Evolutionary conservation across 2,329 filamentous ascomycete species (phyloP), one percentile per base, ranked within the genome.

Genomic region (Macrophomina phaseolina): DNA sequence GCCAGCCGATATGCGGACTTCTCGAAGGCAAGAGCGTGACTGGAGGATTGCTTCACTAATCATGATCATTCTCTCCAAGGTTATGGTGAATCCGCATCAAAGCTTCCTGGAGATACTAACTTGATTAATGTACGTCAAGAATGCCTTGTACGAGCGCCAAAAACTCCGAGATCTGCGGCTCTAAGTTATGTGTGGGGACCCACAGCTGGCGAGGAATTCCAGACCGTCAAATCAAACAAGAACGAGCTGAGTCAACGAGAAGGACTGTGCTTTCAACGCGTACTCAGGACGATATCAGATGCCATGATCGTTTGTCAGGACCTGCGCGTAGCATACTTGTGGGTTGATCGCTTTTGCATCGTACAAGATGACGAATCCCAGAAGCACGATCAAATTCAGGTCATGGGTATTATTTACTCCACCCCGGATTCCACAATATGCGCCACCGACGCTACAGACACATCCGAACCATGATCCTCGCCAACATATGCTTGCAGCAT

Each of bases 271-370:
- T 4, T 36, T 0, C 1, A 18, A 6, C 9, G 3, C 5, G 3
- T 65, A 0, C 51, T 34, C 4, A 56, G 32, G 28, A 46, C 51
- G 4, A 18, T 56, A 30, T n/a, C 14, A 3, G 51, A 40, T 46
- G 36, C 63, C 1, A 65, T 65, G 32, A 16, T 4, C 0, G 48
- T 53, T 4, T 46, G 45, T n/a, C 23, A 36, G 4, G 16, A 34
- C 1, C 51, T 65, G 12, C 36, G 38, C 2, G 34, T 28, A n/a
- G n/a, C 23, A 7, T 66, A 66, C 52, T 53, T 66, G 5, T 66
- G 64, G 64, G 64, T 40, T 2, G 64, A 66, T 28, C 34, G 28
- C 3, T 12, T 60, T 4, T 66, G 64, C 38, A 60, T 66, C n/a
- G 8, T 48, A n/a, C 30, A 66, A 16, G 52, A 56, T 12, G 52